Conservation (phyloP, 148 eudicot genomes). For the Rhododendron molle region DNA sequence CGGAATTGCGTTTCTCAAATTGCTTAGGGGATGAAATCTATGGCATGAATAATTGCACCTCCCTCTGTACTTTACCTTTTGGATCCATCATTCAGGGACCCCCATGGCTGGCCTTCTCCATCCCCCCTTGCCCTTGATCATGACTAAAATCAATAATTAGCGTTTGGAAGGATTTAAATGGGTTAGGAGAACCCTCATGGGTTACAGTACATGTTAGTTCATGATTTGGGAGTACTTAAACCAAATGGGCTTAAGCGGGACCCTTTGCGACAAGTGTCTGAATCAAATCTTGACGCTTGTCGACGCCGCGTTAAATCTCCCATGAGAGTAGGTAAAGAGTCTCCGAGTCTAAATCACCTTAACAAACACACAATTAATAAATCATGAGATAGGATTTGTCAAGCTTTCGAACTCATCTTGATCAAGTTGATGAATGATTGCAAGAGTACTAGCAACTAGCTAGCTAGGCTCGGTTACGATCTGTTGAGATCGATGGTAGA, state of each 20-base stretch:
- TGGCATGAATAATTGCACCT: constrained; percentile 33
- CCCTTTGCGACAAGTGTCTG: not conserved
- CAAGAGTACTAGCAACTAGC: not conserved
- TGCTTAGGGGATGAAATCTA: constrained; percentile 30
- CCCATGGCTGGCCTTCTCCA: not conserved
- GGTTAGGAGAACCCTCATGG: constrained; percentile 14
- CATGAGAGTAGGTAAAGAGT: not conserved
- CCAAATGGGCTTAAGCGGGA: constrained; percentile 10
- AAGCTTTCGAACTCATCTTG: not conserved
- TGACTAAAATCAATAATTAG: not conserved
- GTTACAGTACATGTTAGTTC: constrained; percentile 23
- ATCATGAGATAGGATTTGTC: not conserved
- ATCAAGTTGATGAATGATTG: too few species aligned
- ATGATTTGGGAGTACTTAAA: constrained; percentile 10
- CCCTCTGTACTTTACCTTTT: constrained; percentile 31
- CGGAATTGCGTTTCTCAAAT: not conserved
- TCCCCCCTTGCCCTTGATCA: not conserved
- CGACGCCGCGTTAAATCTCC: not conserved
- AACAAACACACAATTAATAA: too few species aligned
- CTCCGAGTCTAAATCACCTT: not conserved
- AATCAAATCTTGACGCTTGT: constrained; percentile 3
- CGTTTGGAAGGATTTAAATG: constrained; percentile 1
- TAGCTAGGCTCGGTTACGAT: not conserved
- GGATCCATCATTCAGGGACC: constrained; percentile 32
- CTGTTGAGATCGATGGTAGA: not conserved